Evolutionary conservation across 1,284 basidiomycete genomes (phyloP).

Genomic region (Trametes hirsuta): DNA sequence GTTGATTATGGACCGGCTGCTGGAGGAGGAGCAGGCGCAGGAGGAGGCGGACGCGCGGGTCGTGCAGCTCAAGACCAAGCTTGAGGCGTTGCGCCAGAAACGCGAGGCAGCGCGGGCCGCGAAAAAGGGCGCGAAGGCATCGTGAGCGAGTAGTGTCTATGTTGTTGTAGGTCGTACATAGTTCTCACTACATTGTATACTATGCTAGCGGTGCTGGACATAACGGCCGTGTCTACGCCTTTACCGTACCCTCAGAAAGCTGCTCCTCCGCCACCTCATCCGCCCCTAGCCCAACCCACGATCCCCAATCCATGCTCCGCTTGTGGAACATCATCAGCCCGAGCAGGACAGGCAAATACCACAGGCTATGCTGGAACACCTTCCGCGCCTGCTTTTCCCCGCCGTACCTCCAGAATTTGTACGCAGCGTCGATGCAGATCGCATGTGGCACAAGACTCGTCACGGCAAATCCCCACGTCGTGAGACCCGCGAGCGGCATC

Average conservation of each 20-base stretch:
- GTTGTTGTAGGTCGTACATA: neutral
- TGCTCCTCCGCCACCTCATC: constrained; percentile 20
- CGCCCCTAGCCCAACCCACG: constrained; percentile 45
- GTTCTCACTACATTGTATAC: constrained; percentile 5
- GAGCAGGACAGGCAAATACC: constrained; percentile 91
- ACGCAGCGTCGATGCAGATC: constrained; percentile 72
- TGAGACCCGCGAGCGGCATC: constrained; percentile 85
- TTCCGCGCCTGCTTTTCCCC: constrained; percentile 83
- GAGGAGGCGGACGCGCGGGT: constrained; percentile 84
- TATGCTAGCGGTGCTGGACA: constrained; percentile 7
- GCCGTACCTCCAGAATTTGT: constrained; percentile 73
- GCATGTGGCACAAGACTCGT: constrained; percentile 81
- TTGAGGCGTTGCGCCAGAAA: constrained; percentile 64
- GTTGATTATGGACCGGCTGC: constrained; percentile 77
- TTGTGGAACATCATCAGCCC: constrained; percentile 96
- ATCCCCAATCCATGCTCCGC: constrained; percentile 75
- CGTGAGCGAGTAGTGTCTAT: neutral
- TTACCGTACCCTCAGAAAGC: neutral
- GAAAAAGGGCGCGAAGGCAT: constrained; percentile 26
- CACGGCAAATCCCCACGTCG: constrained; percentile 85
- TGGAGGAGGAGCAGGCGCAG: constrained; percentile 81
- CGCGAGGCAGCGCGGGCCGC: constrained; percentile 46
- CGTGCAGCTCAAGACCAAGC: constrained; percentile 57
- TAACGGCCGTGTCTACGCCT: neutral
- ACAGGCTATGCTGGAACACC: constrained; percentile 84